Base-by-base conservation (phyloP, 1,139 yeast species). In the Spathaspora sp. region DNA sequence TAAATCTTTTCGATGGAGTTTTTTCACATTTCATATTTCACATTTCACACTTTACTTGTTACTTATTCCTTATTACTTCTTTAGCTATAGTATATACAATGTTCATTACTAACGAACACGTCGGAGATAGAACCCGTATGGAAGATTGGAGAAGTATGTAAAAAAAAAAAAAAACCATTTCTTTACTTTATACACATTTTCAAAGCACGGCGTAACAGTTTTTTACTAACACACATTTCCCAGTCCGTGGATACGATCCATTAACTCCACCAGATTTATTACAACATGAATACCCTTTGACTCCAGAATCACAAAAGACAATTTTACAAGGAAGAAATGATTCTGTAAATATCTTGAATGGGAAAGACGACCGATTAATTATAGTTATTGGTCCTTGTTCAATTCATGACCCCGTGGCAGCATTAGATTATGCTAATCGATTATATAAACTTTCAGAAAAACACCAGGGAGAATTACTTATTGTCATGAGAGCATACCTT, bases 301-400 rank as follows among this genome's bases (percentile, higher is more conserved):
- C 86, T 10, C 72, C 73, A 45, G 67, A 67, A 44, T 76, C 91
- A 33, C 71, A 82, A 52, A 80, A 79, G 50, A 84, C 89, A 3
- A 96, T 93, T 43, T 74, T 84, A 48, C 70, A 71, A 54, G 97
- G 95, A 50, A 82, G 99, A 69, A 76, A 74, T 56, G 93, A 83
- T 41, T 83, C 95, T 44, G 79, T 83, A 50, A 79, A 81, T 34
- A 86, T 91, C 50, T 78, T 91, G 55, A 74, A 78, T 53, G 87
- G 88, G 47, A 71, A 76, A 54, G 91, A 87, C 60, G 96, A 89
- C 78, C 82, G 90, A 63, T 76, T 90, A 48, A 74, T 93, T 47
- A 87, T 90, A 34, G 95, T 93, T 46, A 97, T 80, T 38, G 85
- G 99, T 2, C 99, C 99, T 51, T 93, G 99, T 67, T 91, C 98